Conservation (phyloP, 192 early-diverging fungal genomes). For the Entomortierella beljakovae region DNA sequence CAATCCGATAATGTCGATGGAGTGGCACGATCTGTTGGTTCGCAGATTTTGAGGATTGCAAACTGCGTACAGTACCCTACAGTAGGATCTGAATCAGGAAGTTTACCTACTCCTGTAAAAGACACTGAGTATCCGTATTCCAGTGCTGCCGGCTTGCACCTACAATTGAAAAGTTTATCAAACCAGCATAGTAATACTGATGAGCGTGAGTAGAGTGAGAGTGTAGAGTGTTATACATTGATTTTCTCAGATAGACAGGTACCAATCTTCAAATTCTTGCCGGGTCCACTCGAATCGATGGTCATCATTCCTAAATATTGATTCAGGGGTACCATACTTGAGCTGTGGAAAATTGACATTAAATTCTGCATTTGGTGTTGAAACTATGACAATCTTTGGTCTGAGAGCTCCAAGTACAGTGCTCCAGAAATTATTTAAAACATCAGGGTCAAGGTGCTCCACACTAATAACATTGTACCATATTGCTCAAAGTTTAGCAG, state of each 20-base stretch:
- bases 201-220: too few relatives aligned
- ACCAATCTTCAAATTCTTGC: conserved; percentile 84
- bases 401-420: conserved; percentile 74
- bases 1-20: neutral
- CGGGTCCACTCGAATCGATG: conserved; percentile 99
- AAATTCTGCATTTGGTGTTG: conserved; percentile 92
- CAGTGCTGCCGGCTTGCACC: conserved; percentile 62
- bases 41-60: conserved; percentile 66
- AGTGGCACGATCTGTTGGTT: neutral
- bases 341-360: conserved; percentile 88
- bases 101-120: conserved; percentile 72
- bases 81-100: conserved; percentile 55
- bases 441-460: conserved; percentile 79
- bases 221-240: neutral
- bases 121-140: conserved; percentile 74
- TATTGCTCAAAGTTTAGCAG: neutral
- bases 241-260: neutral
- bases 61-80: conserved; percentile 81
- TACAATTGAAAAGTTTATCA: neutral
- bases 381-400: conserved; percentile 77
- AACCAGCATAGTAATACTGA: neutral
- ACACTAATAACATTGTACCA: conserved; percentile 54
- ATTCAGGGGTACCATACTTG: conserved; percentile 72
- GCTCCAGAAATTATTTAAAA: conserved; percentile 67
- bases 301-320: conserved; percentile 81